These are phyloP conservation scores for Lactarius tabidus DNA, from an alignment of 768 basidiomycete genomes.

Conservation along the genomic window DNA sequence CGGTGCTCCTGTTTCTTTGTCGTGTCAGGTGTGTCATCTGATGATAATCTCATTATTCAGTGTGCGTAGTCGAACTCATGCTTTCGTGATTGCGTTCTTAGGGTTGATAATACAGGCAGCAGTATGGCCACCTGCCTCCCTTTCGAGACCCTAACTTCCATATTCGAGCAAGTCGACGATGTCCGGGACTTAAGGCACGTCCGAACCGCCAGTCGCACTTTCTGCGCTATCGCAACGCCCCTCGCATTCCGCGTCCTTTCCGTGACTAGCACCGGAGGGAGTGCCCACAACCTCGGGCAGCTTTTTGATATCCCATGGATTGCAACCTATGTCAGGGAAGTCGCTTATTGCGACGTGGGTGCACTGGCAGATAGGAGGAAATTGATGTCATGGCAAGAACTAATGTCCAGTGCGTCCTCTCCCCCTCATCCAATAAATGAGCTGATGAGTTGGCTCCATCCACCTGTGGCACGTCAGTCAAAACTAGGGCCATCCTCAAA, in stretches of 20 bases:
- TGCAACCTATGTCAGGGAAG: neutral
- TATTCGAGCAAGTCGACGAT: neutral
- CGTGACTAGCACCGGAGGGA: neutral
- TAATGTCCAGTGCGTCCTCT: neutral
- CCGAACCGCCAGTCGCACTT: neutral
- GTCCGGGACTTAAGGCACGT: neutral
- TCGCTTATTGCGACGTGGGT: neutral
- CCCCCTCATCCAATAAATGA: neutral
- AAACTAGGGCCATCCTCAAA: neutral
- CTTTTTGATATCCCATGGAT: neutral
- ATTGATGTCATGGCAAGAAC: neutral
- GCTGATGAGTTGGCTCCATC: no score
- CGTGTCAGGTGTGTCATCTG: no score
- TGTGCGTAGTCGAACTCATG: no score
- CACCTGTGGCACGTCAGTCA: neutral
- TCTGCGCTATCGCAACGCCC: neutral
- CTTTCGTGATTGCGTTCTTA: no score
- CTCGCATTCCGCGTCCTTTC: slow-evolving; percentile 5
- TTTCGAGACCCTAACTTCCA: neutral
- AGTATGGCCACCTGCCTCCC: neutral
- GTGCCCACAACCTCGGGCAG: neutral
- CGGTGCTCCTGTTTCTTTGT: no score
- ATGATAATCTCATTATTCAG: no score
- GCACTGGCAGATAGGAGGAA: no score
- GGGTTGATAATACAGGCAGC: no score